phyloP scores from a whole-genome alignment of 345 rosid species.

The Reutealis trisperma region DNA sequence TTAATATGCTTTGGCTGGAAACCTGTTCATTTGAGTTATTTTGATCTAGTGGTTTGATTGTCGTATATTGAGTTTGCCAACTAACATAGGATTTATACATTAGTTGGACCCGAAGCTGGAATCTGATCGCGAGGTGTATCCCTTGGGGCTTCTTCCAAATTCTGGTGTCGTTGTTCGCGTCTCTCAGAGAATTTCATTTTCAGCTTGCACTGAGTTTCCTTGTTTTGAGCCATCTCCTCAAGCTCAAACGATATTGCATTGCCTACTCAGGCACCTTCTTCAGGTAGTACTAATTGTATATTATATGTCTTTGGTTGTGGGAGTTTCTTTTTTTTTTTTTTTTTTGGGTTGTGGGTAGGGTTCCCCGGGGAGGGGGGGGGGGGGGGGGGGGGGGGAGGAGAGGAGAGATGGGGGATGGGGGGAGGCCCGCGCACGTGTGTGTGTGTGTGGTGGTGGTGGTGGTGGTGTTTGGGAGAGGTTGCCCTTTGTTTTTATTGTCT shows the following conservation, averaged over 20 bases:
- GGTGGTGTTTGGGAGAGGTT: not conserved
- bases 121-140: conserved; percentile 96
- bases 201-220: conserved; percentile 96
- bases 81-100: conserved; percentile 30
- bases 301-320: too few relatives aligned
- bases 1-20: too few relatives aligned
- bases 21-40: conserved; percentile 8
- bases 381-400: too few relatives aligned
- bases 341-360: too few relatives aligned
- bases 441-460: too few relatives aligned
- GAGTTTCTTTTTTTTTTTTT: too few relatives aligned
- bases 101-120: conserved; percentile 98
- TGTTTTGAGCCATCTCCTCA: conserved; percentile 99
- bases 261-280: conserved; percentile 95
- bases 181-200: conserved; percentile 93
- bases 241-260: conserved; percentile 95
- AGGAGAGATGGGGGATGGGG: too few relatives aligned
- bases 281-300: conserved; percentile 57
- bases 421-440: too few relatives aligned
- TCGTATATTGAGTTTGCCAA: conserved; percentile 5
- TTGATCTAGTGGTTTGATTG: conserved; percentile 14
- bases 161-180: conserved; percentile 95
- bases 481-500: not conserved
- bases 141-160: conserved; percentile 95
- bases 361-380: too few relatives aligned